Evolutionary conservation across 2,329 filamentous ascomycete species (phyloP).

Genomic region (Apiospora phragmitis): DNA sequence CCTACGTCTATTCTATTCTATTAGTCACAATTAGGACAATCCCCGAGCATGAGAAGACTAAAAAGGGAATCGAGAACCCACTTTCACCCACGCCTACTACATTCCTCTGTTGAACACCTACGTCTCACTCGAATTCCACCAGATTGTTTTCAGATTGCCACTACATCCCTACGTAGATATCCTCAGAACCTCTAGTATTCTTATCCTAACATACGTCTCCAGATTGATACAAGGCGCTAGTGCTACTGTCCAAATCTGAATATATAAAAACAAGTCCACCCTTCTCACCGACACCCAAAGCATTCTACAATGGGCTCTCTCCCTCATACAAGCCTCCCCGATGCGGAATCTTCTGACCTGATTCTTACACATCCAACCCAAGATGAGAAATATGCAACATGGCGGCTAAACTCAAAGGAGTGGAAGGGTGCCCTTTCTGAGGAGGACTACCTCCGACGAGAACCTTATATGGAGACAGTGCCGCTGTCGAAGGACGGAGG

Average conservation of each 20-base stretch:
- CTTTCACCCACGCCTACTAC: background rate
- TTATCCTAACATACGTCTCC: background rate
- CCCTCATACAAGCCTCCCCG: conserved; percentile 29
- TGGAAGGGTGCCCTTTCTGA: conserved; percentile 61
- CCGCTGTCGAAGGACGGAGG: conserved; percentile 60
- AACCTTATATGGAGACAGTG: conserved; percentile 56
- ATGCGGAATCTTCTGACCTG: conserved; percentile 37
- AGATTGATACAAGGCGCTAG: background rate
- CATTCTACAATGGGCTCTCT: conserved; percentile 34
- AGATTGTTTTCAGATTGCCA: background rate
- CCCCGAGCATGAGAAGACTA: background rate
- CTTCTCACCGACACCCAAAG: conserved; percentile 10
- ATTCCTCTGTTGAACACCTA: background rate
- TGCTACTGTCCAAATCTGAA: background rate
- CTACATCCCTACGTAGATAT: conserved; percentile 1
- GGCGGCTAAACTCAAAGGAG: conserved; percentile 53
- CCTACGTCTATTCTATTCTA: background rate
- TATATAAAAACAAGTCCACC: background rate
- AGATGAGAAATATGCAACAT: conserved; percentile 54
- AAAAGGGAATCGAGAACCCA: conserved; percentile 2
- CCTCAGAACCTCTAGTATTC: background rate
- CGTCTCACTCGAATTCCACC: background rate
- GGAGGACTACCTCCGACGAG: conserved; percentile 59
- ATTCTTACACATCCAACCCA: conserved; percentile 57
- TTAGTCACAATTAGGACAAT: background rate